phyloP scores from a whole-genome alignment of 2,329 filamentous ascomycete genomes.

The Bretziella fagacearum region DNA sequence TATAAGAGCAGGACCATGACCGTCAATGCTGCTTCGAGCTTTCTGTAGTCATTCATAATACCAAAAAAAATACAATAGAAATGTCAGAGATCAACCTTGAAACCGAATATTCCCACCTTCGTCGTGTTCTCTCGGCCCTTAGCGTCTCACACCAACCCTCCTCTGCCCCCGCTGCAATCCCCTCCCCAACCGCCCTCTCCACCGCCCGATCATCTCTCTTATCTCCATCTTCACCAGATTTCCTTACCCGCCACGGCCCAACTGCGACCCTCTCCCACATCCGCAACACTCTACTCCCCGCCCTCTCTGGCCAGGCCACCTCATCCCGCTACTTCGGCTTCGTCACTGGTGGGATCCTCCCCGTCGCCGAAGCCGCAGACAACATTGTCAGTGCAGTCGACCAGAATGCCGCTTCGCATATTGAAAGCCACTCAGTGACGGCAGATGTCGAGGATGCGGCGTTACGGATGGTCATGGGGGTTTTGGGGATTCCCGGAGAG shows the following conservation, averaged over 20 bases:
- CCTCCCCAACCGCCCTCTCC: background rate
- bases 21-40: background rate
- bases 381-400: slow-evolving; percentile 67
- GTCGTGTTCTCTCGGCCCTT: background rate
- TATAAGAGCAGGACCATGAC: background rate
- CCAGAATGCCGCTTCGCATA: slow-evolving; percentile 70
- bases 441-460: slow-evolving; percentile 63
- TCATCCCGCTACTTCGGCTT: slow-evolving; percentile 70
- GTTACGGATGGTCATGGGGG: slow-evolving; percentile 47
- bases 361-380: slow-evolving; percentile 66
- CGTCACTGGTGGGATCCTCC: slow-evolving; percentile 66
- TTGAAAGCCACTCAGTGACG: slow-evolving; percentile 56
- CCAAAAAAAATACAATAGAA: background rate
- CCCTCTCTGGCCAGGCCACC: slow-evolving; percentile 48
- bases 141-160: background rate
- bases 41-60: too few relatives aligned
- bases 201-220: slow-evolving; percentile 6
- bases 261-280: slow-evolving; percentile 24
- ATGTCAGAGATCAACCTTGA: slow-evolving; percentile 5
- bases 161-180: background rate
- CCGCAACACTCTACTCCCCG: slow-evolving; percentile 32
- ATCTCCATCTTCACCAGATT: background rate
- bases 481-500: slow-evolving; percentile 45
- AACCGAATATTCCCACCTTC: slow-evolving; percentile 8
- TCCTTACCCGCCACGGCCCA: background rate